Evolutionary conservation across 768 basidiomycete species (phyloP), one percentile per base, ranked within the genome.

Genomic region (Cystobasidium tubakii): DNA sequence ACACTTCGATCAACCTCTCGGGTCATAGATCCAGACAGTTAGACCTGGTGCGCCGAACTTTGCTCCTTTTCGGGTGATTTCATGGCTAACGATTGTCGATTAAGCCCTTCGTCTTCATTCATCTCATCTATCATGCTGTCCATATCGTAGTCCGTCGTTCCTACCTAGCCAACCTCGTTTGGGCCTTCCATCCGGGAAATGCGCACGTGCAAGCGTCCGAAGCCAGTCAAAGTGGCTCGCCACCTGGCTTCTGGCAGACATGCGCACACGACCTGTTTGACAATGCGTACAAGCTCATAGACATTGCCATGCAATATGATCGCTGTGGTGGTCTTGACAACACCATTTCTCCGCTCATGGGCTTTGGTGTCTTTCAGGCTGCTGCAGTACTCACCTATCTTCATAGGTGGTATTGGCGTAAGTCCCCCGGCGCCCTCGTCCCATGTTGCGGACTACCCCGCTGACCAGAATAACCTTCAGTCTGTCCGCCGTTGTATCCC

Each of bases 121-220:
- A 54, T 19, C 53, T 54, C 4, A 54, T 54, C 21, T 54, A 7
- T 19, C 53, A 54, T 29, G 53, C 53, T 54, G 21, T n/a, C 7
- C 53, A 54, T n/a, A 54, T 54, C 21, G 53, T 54, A 19, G 21
- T 54, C 10, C 53, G 53, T 10, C 53, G 53, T 29, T n/a, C 27
- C 7, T 54, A 54, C 27, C 53, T 54, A n/a, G 21, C 53, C 6
- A 54, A 54, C 21, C 21, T 54, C n/a, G 53, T 54, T n/a, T 54
- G 53, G 53, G 10, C 53, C n/a, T 54, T 54, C n/a, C 53, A 54
- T 54, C 53, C 53, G 21, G 53, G 53, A n/a, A 54, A 54, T n/a
- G 53, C 53, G 21, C 53, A 54, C 21, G 15, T 39, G 39, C 39
- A 39, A 39, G 53, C 53, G 53, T 6, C 6, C 7, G 53, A 54